Evolutionary conservation across 139 green algal genomes (phyloP).

Genomic region (Chlorella sp.): DNA sequence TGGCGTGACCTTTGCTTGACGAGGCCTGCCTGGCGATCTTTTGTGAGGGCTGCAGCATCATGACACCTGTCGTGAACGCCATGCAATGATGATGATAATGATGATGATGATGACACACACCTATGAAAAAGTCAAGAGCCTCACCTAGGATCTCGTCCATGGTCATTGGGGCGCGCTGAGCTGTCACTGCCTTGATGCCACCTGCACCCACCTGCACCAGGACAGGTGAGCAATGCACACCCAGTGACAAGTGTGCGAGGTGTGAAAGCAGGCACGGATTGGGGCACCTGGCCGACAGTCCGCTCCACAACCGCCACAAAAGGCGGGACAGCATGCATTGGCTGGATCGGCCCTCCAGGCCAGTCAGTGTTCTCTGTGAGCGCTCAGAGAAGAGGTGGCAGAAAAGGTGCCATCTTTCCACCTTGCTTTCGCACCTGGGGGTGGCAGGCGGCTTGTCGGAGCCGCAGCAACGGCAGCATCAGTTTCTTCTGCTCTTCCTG

Average conservation of each 20-base stretch:
- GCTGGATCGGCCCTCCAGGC: not conserved
- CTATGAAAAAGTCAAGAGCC: slow-evolving; percentile 15
- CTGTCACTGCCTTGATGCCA: slow-evolving; percentile 52
- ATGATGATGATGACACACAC: no score
- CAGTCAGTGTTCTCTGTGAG: not conserved
- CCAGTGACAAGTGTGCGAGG: not conserved
- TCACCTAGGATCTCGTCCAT: slow-evolving; percentile 81
- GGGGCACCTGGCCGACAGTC: no score
- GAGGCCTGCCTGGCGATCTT: no score
- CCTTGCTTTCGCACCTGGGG: slow-evolving; percentile 50
- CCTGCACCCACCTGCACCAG: slow-evolving; percentile 52
- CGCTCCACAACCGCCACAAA: not conserved
- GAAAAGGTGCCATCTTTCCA: no score
- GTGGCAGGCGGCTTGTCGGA: slow-evolving; percentile 89
- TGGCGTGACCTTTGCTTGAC: no score
- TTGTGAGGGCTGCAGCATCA: no score
- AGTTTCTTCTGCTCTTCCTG: slow-evolving; percentile 3
- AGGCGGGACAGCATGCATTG: not conserved
- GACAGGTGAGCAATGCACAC: not conserved
- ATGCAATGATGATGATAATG: no score
- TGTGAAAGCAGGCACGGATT: not conserved
- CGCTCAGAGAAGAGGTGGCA: no score
- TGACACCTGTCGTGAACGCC: no score
- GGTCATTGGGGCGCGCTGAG: slow-evolving; percentile 48
- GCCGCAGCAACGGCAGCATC: slow-evolving; percentile 21